Percentiles rank a stretch among this genome's conserved stretches.
Conservation (phyloP, 2,329 filamentous ascomycete genomes). For the Colletotrichum paranaense region DNA sequence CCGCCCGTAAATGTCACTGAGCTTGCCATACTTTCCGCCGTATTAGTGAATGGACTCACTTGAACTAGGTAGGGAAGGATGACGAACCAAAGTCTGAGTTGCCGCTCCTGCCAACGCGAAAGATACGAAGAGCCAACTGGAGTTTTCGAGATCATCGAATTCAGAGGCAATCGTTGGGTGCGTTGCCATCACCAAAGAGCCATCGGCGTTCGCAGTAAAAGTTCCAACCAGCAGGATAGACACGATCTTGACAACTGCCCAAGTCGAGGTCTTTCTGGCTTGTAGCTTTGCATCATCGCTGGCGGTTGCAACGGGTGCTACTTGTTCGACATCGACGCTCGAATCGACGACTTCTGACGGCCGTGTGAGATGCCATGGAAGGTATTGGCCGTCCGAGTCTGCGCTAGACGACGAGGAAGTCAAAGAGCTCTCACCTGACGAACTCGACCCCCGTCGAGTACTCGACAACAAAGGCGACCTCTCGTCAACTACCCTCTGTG, state of each 20-base stretch:
- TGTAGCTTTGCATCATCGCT: not conserved
- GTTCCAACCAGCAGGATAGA: constrained; percentile 51
- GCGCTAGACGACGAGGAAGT: constrained; percentile 26
- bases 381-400: constrained; percentile 24
- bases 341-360: constrained; percentile 20
- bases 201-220: constrained; percentile 74
- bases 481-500: constrained; percentile 3
- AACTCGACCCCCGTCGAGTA: constrained; percentile 23
- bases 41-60: not conserved
- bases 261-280: not conserved
- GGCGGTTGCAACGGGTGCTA: not conserved
- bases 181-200: constrained; percentile 74
- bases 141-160: constrained; percentile 66
- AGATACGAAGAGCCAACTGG: constrained; percentile 58
- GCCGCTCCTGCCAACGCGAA: constrained; percentile 46
- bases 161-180: constrained; percentile 71
- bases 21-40: constrained; percentile 59
- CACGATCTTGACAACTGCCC: constrained; percentile 38
- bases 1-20: constrained; percentile 70
- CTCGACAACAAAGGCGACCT: constrained; percentile 21
- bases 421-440: constrained; percentile 32
- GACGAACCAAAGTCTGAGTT: constrained; percentile 54
- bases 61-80: no score
- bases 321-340: constrained; percentile 25
- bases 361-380: constrained; percentile 32